Evolutionary conservation across 2,329 filamentous ascomycete genomes (phyloP), one percentile per base, ranked within the genome.

Genomic region (Sarocladium brachiariae): DNA sequence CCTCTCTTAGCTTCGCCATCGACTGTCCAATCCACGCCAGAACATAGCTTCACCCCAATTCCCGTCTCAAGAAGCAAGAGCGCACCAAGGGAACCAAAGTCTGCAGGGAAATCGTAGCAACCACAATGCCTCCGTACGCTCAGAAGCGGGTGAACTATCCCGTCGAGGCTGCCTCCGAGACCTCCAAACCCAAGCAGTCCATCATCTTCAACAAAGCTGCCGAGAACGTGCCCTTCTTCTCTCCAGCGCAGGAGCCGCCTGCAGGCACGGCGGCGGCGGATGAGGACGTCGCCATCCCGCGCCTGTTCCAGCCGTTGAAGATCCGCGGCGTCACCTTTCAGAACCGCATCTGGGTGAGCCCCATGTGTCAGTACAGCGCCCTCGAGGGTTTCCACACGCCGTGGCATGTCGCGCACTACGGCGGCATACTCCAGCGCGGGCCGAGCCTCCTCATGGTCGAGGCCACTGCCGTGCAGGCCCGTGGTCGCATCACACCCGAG

Each of bases 361-460:
- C 71, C 1, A 63, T 74, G 55, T 74, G 70, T 55, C 70, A 73
- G 54, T 72, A 71, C 58, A 66, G 62, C 14, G 63, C 68, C 10
- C 51, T 61, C n/a, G 61, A 70, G 18, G 67, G 86, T n/a, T 82
- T 86, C 61, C 74, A 78, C 55, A 86, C 80, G 0, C 66, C 76
- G 54, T 89, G 84, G 83, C 85, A 89, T 62, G 61, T 83, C 45
- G 78, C 84, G 6, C 86, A 89, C 58, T 69, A 87, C 24, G 86
- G 86, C 16, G 83, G 83, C 19, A 87, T 89, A 52, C 71, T 84
- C 23, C 75, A 80, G 58, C 78, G 85, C 4, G 86, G 86, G 45
- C 50, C 52, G 2, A 50, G 52, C 14, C 16, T 52, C n/a, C 33
- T 37, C 11, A 52, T 54, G 46, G 18, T 54, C 4, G 52, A 54